Evolutionary conservation across 805 yeast species (phyloP).

Genomic region (Helenozyma rhizophorensis): DNA sequence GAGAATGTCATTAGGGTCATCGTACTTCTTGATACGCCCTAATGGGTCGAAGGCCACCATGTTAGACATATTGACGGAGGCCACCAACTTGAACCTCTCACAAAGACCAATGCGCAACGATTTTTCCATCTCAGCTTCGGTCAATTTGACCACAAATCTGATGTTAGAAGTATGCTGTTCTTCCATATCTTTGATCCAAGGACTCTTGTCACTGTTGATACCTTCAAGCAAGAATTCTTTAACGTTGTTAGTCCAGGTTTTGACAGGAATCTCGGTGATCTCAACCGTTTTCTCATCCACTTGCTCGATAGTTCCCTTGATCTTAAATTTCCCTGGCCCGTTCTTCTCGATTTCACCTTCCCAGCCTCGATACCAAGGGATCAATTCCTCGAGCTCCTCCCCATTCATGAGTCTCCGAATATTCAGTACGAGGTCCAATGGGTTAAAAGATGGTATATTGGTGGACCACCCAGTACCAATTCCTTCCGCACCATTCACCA

Average conservation of each 20-base stretch:
- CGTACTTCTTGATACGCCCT: conserved; percentile 83
- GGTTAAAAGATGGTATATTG: conserved; percentile 85
- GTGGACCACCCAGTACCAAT: conserved; percentile 99
- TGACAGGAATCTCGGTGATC: conserved; percentile 89
- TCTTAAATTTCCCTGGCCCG: conserved; percentile 64
- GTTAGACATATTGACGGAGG: conserved; percentile 67
- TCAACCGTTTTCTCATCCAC: conserved; percentile 75
- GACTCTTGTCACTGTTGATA: conserved; percentile 70
- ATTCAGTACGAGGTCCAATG: conserved; percentile 73
- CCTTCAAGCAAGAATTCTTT: conserved; percentile 80
- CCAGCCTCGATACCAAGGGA: conserved; percentile 97
- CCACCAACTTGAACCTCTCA: conserved; percentile 75
- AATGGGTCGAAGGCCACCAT: conserved; percentile 95
- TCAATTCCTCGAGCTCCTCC: conserved; percentile 66
- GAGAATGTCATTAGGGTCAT: conserved; percentile 69
- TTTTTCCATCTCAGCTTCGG: conserved; percentile 79
- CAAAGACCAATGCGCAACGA: conserved; percentile 70
- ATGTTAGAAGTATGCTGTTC: conserved; percentile 88
- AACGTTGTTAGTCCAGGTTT: conserved; percentile 87
- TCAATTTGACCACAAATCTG: conserved; percentile 70
- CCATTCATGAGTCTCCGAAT: conserved; percentile 68
- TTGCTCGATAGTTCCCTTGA: conserved; percentile 78
- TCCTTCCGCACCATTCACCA: conserved; percentile 96
- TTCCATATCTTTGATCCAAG: conserved; percentile 93
- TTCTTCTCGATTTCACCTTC: conserved; percentile 69